Evolutionary conservation across 805 yeast species (phyloP), one percentile per base, ranked within the genome.

Genomic region (Candida fluviatilis): DNA sequence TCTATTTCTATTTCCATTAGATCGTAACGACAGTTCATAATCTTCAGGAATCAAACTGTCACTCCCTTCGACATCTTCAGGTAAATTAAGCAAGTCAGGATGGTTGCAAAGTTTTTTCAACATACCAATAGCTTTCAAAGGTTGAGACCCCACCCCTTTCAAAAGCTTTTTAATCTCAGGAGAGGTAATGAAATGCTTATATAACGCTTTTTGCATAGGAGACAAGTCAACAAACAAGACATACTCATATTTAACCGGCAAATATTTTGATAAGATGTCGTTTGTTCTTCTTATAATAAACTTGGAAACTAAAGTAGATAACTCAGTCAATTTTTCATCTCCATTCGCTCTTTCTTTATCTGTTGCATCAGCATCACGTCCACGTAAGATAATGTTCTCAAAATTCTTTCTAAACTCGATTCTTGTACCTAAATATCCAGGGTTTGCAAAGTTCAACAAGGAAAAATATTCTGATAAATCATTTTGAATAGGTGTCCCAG

Each of bases 401-500:
- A 75, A 93, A 53, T 85, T 85, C 55, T 81, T 86, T 41, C 95
- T 71, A 58, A 93, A 93, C 41, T 91, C 95, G 18, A 60, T 62
- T 48, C 95, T 75, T 1, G 95, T 71, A 0, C 99, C 99, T 32
- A 93, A 64, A 27, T 87, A 73, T 0, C 96, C 96, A 0, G 99
- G 99, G 55, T 91, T 93, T 6, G 98, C 95, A 66, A 91, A 91
- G 51, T 82, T 86, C 43, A 93, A 66, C 36, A 91, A 64, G 1
- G 98, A 86, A 55, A 89, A 93, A 62, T 91, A 91, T 61, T 91
- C 99, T 0, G 95, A 82, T 25, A 91, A 68, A 64, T 91, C 98
- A 52, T 91, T 91, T 59, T 91, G 99, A 46, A 91, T 90, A 0
- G 99, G 99, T 0, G 99, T 91, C 27, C 99, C 99, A 1, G 96